Base-by-base conservation (phyloP, 164 flowering plant species). In the Nymphaea colorata region DNA sequence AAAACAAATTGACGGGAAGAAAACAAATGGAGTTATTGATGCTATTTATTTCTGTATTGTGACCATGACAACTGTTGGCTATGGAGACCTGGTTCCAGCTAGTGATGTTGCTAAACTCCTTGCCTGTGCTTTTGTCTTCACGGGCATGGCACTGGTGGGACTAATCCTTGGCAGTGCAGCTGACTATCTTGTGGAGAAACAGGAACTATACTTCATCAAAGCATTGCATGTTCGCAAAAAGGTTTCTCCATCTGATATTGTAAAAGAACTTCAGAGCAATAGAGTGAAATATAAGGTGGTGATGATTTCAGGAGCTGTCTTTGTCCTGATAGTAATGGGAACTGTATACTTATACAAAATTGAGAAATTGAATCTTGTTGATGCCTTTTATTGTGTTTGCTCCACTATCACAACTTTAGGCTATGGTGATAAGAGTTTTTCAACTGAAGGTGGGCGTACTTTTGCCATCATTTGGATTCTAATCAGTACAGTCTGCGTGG, bases 41-140 rank as follows among this genome's bases (percentile, higher is more conserved):
- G 82, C 98, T 2, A 44, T 88, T 0, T 93, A 93, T 71, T 86
- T 93, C 69, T 88, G 89, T 69, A 74, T 88, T 60, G 96, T 90
- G 65, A 93, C 96, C 59, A 90, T 93, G 98, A 88, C 96, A 17
- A 88, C 96, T 2, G 92, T 88, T 53, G 98, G 98, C 12, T 93
- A 90, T 69, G 96, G 98, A 12, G 98, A 93, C 65, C 85, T 90
- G 7, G 93, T 88, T 3, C 96, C 98, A 1, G 68, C 80, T 10
- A 85, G 80, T 66, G 47, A 45, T 0, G 12, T 79, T 8, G 69
- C 92, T 4, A 90, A 93, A 74, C 73, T 86, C 10, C 84, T 93
- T 10, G 90, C 93, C 3, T 87, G 93, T 66, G 74, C 77, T 44
- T 88, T 84, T 72, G 98, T 93, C 25, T 93, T 93, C 71, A 61